Evolutionary conservation across 148 eudicot species (phyloP).

Genomic region (Nyssa sinensis): DNA sequence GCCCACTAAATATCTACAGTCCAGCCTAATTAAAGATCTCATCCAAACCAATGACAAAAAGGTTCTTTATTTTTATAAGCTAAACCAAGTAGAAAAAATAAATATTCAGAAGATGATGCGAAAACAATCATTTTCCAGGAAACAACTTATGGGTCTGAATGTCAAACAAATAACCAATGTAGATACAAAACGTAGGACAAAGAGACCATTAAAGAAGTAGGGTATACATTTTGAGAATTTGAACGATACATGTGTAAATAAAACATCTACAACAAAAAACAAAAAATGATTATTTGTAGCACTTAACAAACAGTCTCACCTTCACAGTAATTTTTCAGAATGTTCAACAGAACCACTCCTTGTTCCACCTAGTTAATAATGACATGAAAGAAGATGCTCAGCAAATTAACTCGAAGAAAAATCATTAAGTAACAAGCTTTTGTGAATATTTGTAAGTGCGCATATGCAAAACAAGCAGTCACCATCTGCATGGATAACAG

Average conservation of each 20-base stretch:
- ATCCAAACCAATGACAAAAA: no score
- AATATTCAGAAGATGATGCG: no score
- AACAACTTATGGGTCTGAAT: neutral
- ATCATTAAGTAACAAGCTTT: neutral
- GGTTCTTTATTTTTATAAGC: neutral
- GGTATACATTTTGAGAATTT: neutral
- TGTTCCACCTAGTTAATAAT: constrained; percentile 28
- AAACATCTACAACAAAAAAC: no score
- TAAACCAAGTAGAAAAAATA: neutral
- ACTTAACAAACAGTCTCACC: constrained; percentile 15
- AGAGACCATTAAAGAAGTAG: no score
- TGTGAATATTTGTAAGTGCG: no score
- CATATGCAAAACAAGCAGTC: neutral
- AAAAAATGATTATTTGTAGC: neutral
- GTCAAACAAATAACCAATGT: neutral
- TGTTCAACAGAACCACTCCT: constrained; percentile 26
- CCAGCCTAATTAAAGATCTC: neutral
- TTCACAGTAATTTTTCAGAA: constrained; percentile 34
- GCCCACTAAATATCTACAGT: neutral
- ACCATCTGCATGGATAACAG: neutral
- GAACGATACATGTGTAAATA: neutral
- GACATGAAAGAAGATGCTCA: neutral
- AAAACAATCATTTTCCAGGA: neutral
- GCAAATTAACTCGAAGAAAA: neutral
- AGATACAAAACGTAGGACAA: no score